Evolutionary conservation across 2,329 filamentous ascomycete species (phyloP), one percentile per base, ranked within the genome.

Genomic region (Tricladium varicosporioides): DNA sequence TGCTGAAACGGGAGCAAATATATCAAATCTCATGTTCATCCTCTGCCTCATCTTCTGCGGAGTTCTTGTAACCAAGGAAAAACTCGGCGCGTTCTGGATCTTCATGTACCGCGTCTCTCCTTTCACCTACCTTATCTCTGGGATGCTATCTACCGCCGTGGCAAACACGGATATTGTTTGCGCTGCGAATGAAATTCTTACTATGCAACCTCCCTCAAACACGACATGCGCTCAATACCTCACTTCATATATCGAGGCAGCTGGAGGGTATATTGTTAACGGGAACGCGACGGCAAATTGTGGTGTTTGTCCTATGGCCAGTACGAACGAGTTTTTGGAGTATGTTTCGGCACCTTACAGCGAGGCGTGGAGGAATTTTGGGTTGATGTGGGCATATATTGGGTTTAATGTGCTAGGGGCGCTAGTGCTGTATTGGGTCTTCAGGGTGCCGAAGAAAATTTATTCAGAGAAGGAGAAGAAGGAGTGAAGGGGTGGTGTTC

Each of bases 61-160:
- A 79, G 86, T 93, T 49, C 80, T 93, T 62, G 84, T 84, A 31
- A 75, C 76, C 9, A 85, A 86, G 1, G 72, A 74, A 4, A 70
- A 72, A 1, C 79, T 92, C 33, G 88, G 88, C 0, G 75, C 82
- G 4, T 92, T 92, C 78, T 92, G 88, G 88, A 85, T 87, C 65
- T 90, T 90, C 77, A 88, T 91, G 85, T 92, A 92, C 73, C 83
- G 88, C 45, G 75, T 91, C 53, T 91, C 86, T 5, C 91, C 91
- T 0, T 88, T 96, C 4, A 91, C 88, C 0, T 96, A 96, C 70
- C 75, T 92, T 15, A 83, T 93, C 22, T 80, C 81, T 4, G 89
- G 86, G 18, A 83, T 95, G 75, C 71, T 92, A 0, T 80, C 85
- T 0, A 81, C 81, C 0, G 88, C 83, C 4, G 76, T 96, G 3